These are phyloP conservation scores for Gentiana macrophylla DNA, from an alignment of 257 asterid species.

Conservation along the genomic window DNA sequence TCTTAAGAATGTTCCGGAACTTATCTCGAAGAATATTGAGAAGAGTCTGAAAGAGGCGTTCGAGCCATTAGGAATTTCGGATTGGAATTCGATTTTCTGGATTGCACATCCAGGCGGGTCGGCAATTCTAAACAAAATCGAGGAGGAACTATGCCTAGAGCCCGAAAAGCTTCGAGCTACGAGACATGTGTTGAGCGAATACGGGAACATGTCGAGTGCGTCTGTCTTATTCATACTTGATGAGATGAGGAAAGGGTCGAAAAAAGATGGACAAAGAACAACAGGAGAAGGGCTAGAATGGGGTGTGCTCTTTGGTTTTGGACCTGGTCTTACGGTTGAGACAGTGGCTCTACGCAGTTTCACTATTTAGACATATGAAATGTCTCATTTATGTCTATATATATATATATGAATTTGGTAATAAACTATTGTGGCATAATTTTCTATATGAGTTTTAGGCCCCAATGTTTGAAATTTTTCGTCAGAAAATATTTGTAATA, in stretches of 20 bases:
- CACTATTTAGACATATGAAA: conserved; percentile 10
- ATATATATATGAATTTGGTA: no score
- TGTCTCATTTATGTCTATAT: no score
- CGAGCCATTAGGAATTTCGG: conserved; percentile 35
- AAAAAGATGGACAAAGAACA: conserved; percentile 34
- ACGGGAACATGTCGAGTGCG: neutral
- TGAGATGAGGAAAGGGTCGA: conserved; percentile 15
- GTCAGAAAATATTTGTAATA: no score
- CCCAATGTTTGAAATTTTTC: no score
- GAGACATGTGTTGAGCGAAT: neutral
- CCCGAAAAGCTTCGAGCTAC: conserved; percentile 1
- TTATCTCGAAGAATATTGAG: conserved; percentile 41
- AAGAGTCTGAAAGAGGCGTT: conserved; percentile 46
- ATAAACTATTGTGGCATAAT: no score
- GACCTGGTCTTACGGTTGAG: conserved; percentile 69
- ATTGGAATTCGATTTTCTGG: conserved; percentile 70
- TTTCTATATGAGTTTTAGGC: no score
- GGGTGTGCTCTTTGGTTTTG: conserved; percentile 63
- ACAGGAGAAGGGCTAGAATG: conserved; percentile 64
- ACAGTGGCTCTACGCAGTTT: conserved; percentile 54
- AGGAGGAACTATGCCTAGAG: neutral
- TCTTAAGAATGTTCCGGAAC: conserved; percentile 37
- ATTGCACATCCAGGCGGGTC: conserved; percentile 60
- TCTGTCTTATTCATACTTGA: conserved; percentile 3
- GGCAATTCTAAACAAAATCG: conserved; percentile 16